phyloP scores from a whole-genome alignment of 352 stramenopile species.

The Phytopythium mirpurense region DNA sequence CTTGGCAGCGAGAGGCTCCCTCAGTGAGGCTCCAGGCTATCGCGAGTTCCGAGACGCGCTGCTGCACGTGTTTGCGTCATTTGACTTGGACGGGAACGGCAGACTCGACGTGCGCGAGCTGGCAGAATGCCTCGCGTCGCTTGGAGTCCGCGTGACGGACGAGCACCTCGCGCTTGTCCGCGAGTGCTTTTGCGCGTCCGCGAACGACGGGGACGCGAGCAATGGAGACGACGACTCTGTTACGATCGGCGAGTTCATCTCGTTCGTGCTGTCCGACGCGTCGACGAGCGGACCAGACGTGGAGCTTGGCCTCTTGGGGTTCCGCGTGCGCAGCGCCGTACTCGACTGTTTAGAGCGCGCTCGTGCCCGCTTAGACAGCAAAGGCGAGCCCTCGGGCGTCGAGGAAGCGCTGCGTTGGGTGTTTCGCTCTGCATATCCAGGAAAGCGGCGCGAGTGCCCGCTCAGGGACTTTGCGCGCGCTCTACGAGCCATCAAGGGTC shows the following conservation, averaged over 20 bases:
- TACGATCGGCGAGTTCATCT: conserved; percentile 67
- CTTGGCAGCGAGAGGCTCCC: conserved; percentile 17
- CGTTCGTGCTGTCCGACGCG: conserved; percentile 48
- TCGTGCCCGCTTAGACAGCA: conserved; percentile 19
- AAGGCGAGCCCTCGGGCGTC: conserved; percentile 23
- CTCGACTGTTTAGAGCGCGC: conserved; percentile 9
- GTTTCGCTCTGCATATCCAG: conserved; percentile 40
- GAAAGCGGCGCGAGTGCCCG: conserved; percentile 17
- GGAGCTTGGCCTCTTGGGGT: conserved; percentile 50
- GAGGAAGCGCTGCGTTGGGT: conserved; percentile 54
- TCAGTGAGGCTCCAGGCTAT: conserved; percentile 24
- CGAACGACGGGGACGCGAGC: background rate
- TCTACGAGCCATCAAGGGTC: conserved; percentile 26
- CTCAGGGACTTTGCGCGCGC: conserved; percentile 30
- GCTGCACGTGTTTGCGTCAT: conserved; percentile 39
- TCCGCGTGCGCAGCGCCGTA: conserved; percentile 39
- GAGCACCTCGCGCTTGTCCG: conserved; percentile 41
- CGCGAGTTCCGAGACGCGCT: conserved; percentile 50
- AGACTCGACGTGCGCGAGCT: conserved; percentile 52
- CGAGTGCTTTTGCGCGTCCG: conserved; percentile 36
- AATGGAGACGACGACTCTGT: conserved; percentile 25
- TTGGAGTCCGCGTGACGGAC: conserved; percentile 35
- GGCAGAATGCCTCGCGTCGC: conserved; percentile 36
- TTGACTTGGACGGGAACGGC: conserved; percentile 50
- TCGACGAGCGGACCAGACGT: conserved; percentile 10